A percentile compares a stretch with the other conserved stretches of the same genome.
These are phyloP conservation scores for Eucalyptus microcorys DNA, from an alignment of 345 rosid genomes.

Conservation along the genomic window DNA sequence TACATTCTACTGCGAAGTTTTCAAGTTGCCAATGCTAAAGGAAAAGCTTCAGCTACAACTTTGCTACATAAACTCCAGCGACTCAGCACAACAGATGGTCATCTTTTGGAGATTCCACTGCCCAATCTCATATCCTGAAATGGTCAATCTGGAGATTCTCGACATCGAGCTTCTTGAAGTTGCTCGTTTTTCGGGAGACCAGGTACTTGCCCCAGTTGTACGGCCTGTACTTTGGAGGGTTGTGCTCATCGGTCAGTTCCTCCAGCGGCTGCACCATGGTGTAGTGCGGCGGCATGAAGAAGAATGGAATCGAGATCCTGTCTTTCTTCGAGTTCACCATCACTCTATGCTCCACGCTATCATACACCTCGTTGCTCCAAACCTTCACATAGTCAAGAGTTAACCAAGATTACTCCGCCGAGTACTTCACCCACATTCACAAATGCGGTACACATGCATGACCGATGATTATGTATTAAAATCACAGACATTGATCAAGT, in stretches of 20 bases:
- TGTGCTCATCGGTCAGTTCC: conserved; percentile 28
- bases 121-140: conserved; percentile 17
- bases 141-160: conserved; percentile 3
- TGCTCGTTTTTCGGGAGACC: conserved; percentile 39
- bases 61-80: background rate
- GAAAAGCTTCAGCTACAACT: background rate
- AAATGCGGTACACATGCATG: background rate
- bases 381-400: conserved; percentile 13
- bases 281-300: conserved; percentile 49
- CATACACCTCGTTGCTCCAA: conserved; percentile 68
- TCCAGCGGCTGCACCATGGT: conserved; percentile 44
- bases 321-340: conserved; percentile 51
- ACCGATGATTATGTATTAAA: background rate
- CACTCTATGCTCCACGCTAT: conserved; percentile 79
- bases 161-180: conserved; percentile 38
- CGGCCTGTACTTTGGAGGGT: conserved; percentile 22
- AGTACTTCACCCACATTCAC: background rate
- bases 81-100: background rate
- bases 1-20: background rate
- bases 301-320: conserved; percentile 50
- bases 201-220: conserved; percentile 72
- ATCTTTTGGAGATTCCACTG: background rate
- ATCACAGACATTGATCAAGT: background rate
- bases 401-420: background rate
- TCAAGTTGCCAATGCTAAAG: background rate